Base-by-base conservation (phyloP, 192 early-diverging fungal genomes). In the Backusella tuberculispora region DNA sequence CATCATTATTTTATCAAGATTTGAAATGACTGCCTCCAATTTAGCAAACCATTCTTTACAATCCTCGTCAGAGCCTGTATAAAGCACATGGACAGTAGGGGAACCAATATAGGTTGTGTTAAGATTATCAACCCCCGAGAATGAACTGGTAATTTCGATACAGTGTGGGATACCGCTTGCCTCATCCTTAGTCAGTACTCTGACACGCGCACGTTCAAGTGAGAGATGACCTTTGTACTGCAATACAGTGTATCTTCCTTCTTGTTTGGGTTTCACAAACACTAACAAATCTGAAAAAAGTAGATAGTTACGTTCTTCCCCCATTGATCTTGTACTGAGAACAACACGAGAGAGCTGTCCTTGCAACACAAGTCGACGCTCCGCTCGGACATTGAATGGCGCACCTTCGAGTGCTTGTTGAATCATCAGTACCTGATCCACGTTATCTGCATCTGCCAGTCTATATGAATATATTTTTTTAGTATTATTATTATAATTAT, bases 201-300 rank as follows among this genome's bases (percentile, higher is more conserved):
- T 71, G 5, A 80, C 43, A 2, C 60, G 38, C 8, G 74, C 74
- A 43, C 53, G 13, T 1, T 75, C 70, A 19, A 80, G 74, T 10
- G 26, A 26, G 3, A 80, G 46, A 24, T 75, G 74, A 24, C 66
- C 70, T 56, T 80, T 80, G 74, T 76, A 80, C 29, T 76, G 74
- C 14, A 80, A 34, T 4, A 68, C 48, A 1, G 71, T 75, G 24
- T 42, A 40, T 50, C 76, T 71, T 19, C 53, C 42, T 26, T 72
- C 76, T 53, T 65, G 70, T 50, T 73, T 75, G 19, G 69, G 65
- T 26, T 42, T 63, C 24, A 72, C 78, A 73, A 73, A 47, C 9
- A 76, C 21, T 24, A 81, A 29, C 21, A 77, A 43, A 56, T 77
- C 79, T 42, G 47, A 68, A 29, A 74, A 81, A 4, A 81, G 41